Evolutionary conservation across 139 green algal genomes (phyloP).

Genomic region (Coelastrella sp.): DNA sequence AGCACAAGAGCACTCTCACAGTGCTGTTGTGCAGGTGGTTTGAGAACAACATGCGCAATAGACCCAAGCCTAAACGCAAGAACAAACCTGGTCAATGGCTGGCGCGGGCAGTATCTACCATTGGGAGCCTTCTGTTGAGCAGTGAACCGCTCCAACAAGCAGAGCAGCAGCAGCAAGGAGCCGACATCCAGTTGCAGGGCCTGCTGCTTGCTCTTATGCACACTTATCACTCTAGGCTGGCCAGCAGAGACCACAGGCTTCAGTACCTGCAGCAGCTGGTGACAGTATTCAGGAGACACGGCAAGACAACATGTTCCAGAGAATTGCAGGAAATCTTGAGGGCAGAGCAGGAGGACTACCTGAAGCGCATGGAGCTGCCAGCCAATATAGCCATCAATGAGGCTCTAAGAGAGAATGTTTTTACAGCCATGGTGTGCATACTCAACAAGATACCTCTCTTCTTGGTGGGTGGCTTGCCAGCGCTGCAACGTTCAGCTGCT

Average conservation of each 20-base stretch:
- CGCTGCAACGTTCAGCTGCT: neutral
- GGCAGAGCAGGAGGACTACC: slow-evolving; percentile 50
- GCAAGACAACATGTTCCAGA: neutral
- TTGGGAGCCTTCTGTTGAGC: no score
- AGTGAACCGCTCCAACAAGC: no score
- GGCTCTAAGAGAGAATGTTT: slow-evolving; percentile 53
- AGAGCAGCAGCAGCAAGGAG: slow-evolving; percentile 23
- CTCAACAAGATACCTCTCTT: slow-evolving; percentile 57
- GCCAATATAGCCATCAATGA: slow-evolving; percentile 38
- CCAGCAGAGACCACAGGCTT: neutral
- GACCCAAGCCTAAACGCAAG: slow-evolving; percentile 11
- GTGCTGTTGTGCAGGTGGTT: slow-evolving; percentile 14
- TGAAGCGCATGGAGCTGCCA: slow-evolving; percentile 53
- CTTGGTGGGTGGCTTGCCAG: slow-evolving; percentile 41
- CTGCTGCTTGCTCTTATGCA: slow-evolving; percentile 44
- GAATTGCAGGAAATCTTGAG: slow-evolving; percentile 28
- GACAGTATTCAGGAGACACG: neutral
- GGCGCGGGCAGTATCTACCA: neutral
- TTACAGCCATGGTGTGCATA: slow-evolving; percentile 55
- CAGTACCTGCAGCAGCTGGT: slow-evolving; percentile 20
- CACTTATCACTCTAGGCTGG: slow-evolving; percentile 43
- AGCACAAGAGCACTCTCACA: no score
- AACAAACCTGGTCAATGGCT: neutral
- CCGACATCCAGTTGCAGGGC: neutral
- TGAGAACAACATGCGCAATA: slow-evolving; percentile 33